Evolutionary conservation across 1,139 yeast genomes (phyloP), one percentile per base, ranked within the genome.

Genomic region (Diutina neorugosa): DNA sequence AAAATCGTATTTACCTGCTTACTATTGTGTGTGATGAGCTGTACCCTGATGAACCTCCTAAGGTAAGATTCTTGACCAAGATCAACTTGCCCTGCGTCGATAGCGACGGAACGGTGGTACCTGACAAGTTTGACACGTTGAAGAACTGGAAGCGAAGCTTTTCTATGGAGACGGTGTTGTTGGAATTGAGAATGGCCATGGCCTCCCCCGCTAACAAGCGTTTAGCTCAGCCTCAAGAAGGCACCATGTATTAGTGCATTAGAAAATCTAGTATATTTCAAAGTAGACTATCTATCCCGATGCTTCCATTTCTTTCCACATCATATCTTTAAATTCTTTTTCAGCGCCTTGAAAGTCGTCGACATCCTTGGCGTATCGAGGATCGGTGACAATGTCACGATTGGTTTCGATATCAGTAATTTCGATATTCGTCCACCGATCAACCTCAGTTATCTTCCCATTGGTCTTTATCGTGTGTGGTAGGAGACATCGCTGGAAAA

Each of bases 1-100:
- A 93, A 67, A 94, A 93, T 68, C 78, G 98, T 62, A 94, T 93
- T 58, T 93, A 93, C 68, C 84, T 90, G 31, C 74, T 93, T 55
- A 82, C 80, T 53, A 82, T 93, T 53, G 81, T 81, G 57, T 93
- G 98, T 65, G 97, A 91, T 31, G 82, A 81, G 14, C 72, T 77
- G 18, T 94, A 94, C 65, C 99, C 99, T 1, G 95, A 87, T 57
- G 69, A 77, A 60, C 97, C 98, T 1, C 98, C 98, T 16, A 67
- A 68, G 46, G 93, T 93, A 44, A 77, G 73, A 58, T 94, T 94
- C 64, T 71, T 86, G 19, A 84, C 96, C 42, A 86, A 84, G 70
- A 80, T 94, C 61, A 93, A 93, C 66, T 76, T 93, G 56, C 97
- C 98, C 0, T 90, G 96, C 65, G 97, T 94, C 19, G 85, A 86